phyloP scores from a whole-genome alignment of 2,329 filamentous ascomycete genomes.

The Keithomyces neogunnii region DNA sequence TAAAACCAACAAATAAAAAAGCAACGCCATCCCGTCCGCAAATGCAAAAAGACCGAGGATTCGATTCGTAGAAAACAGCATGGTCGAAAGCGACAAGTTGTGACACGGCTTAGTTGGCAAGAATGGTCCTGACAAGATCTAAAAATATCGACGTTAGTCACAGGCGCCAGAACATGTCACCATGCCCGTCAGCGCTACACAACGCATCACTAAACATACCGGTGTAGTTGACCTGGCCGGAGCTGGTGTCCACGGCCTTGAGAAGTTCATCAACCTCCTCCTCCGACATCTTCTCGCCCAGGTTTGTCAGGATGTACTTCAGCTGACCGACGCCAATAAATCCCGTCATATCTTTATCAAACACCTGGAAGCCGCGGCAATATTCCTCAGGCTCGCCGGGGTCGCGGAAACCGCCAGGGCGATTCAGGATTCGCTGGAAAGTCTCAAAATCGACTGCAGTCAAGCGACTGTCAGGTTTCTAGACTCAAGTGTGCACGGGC shows the following conservation, averaged over 20 bases:
- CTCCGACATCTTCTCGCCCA: constrained; percentile 99
- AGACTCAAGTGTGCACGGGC: neutral
- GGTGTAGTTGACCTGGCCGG: constrained; percentile 95
- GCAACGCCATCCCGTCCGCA: constrained; percentile 24
- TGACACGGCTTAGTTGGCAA: constrained; percentile 57
- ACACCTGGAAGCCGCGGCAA: constrained; percentile 97
- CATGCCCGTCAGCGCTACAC: neutral
- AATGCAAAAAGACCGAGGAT: constrained; percentile 19
- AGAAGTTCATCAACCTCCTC: constrained; percentile 98
- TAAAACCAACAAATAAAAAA: constrained; percentile 9
- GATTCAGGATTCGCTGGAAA: constrained; percentile 94
- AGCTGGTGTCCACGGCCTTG: constrained; percentile 95
- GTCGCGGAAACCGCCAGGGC: constrained; percentile 95
- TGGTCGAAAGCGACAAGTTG: neutral
- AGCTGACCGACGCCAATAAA: constrained; percentile 97
- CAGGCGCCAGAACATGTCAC: neutral
- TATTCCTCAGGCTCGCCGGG: constrained; percentile 97
- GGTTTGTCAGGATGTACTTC: constrained; percentile 94
- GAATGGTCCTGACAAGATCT: constrained; percentile 81
- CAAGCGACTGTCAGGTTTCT: neutral
- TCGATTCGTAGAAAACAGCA: constrained; percentile 1
- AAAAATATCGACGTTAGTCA: neutral
- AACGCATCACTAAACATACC: constrained; percentile 44
- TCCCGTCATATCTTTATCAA: constrained; percentile 97
- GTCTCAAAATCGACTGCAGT: constrained; percentile 90